Base-by-base conservation (phyloP, 306 rosid genomes). In the Rosa multiflora region DNA sequence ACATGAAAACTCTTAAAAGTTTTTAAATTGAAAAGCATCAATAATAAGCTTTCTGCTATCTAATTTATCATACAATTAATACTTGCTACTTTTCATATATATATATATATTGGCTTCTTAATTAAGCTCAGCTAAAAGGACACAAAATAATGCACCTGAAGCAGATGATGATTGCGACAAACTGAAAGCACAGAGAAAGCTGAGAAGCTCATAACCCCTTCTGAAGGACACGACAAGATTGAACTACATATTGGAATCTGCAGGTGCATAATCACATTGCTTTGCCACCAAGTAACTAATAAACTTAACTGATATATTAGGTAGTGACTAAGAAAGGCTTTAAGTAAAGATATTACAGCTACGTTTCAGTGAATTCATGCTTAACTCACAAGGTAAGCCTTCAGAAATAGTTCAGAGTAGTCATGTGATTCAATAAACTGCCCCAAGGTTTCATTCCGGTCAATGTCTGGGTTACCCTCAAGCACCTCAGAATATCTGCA, bases 311-410 rank as follows among this genome's bases (percentile, higher is more conserved):
- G 44, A 40, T 40, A 6, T 51, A 51, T 51, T 51, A 14, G 17
- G 8, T 15, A 4, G 56, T 49, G 2, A 40, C 44, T 3, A 2
- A 51, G 8, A 4, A 51, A 51, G 15, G 8, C 21, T 29, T n/a
- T 14, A 6, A 39, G 0, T 2, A 23, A 21, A 51, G 5, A 32
- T 32, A 32, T 40, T 40, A 40, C 44, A 40, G 44, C 5, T 5
- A 5, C 37, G 49, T 5, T 40, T 4, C 1, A 53, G 44, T 23
- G 7, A 51, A 78, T 93, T 88, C 70, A 91, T 51, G 56, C n/a
- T 4, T 96, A 78, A 93, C 94, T 89, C 71, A 93, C 98, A 76
- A 93, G 93, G 73, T 91, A 93, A 55, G 92, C 98, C 76, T 91
- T 88, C 78, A 80, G 90, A 84, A 93, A 93, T 40, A 40, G 44